These are phyloP conservation scores for Gossypium armourianum DNA, from an alignment of 441 rosid genomes.

Conservation along the genomic window DNA sequence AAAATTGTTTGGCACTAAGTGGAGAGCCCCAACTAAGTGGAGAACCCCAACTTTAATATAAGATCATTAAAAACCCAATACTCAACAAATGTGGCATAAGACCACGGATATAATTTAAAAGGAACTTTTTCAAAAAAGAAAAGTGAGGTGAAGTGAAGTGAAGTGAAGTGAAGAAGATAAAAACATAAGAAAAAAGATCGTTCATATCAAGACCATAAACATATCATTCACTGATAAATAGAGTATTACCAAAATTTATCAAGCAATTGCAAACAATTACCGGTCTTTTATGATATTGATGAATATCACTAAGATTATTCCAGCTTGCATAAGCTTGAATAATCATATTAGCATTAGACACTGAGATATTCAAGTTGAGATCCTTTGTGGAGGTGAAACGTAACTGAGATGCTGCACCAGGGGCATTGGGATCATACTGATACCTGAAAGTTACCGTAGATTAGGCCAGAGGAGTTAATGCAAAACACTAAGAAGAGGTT, in stretches of 20 bases:
- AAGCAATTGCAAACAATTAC: constrained; percentile 27
- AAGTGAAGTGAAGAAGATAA: neutral
- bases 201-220: neutral
- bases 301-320: constrained; percentile 60
- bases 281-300: constrained; percentile 35
- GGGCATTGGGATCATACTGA: constrained; percentile 62
- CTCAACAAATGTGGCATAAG: neutral
- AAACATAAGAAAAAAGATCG: neutral
- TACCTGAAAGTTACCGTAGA: constrained; percentile 45
- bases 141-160: neutral
- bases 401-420: constrained; percentile 70
- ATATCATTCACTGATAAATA: neutral
- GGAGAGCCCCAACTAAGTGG: neutral
- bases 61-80: neutral
- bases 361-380: constrained; percentile 74
- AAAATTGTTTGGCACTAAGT: neutral
- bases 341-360: constrained; percentile 73
- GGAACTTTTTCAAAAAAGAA: neutral
- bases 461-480: neutral
- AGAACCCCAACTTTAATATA: neutral
- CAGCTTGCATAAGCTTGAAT: constrained; percentile 97
- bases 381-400: constrained; percentile 65
- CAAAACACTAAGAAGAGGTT: neutral
- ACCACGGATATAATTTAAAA: neutral
- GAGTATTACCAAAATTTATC: neutral